Evolutionary conservation across 106 monocot genomes (phyloP).

Genomic region (Platanthera guangdongensis): DNA sequence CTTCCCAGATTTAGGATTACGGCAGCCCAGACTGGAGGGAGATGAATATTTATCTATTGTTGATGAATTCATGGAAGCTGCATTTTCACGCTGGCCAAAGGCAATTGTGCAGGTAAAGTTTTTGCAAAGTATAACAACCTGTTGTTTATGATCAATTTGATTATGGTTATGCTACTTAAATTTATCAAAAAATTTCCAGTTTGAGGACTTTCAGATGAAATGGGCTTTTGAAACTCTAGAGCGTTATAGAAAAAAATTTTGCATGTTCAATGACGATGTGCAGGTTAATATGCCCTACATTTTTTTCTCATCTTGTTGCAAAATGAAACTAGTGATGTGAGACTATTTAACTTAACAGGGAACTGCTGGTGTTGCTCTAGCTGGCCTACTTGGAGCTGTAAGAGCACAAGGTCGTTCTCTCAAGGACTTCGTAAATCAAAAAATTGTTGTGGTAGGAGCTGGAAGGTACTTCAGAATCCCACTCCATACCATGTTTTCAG

Average conservation of each 20-base stretch:
- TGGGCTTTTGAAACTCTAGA: conserved; percentile 99
- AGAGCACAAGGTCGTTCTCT: conserved; percentile 84
- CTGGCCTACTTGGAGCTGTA: conserved; percentile 87
- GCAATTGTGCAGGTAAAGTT: conserved; percentile 84
- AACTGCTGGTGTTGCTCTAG: conserved; percentile 97
- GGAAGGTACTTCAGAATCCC: conserved; percentile 59
- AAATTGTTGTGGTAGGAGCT: conserved; percentile 97
- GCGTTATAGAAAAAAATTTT: conserved; percentile 81
- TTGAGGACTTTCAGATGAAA: conserved; percentile 99
- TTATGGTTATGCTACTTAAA: conserved; percentile 5
- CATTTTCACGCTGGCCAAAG: conserved; percentile 95
- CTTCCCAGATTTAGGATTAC: conserved; percentile 78
- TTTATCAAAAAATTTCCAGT: conserved; percentile 36
- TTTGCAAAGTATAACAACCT: neutral
- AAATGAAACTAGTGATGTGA: neutral
- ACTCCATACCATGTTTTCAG: neutral
- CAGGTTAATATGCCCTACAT: conserved; percentile 44
- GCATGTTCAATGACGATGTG: conserved; percentile 99
- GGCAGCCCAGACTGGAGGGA: conserved; percentile 91
- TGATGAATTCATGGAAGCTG: conserved; percentile 99
- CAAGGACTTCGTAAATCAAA: conserved; percentile 77
- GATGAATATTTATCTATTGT: conserved; percentile 87
- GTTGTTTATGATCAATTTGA: neutral
- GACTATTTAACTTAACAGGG: conserved; percentile 38
- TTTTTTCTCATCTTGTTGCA: neutral